These are phyloP conservation scores for Leccinum broughii DNA, from an alignment of 768 basidiomycete genomes.

Conservation along the genomic window DNA sequence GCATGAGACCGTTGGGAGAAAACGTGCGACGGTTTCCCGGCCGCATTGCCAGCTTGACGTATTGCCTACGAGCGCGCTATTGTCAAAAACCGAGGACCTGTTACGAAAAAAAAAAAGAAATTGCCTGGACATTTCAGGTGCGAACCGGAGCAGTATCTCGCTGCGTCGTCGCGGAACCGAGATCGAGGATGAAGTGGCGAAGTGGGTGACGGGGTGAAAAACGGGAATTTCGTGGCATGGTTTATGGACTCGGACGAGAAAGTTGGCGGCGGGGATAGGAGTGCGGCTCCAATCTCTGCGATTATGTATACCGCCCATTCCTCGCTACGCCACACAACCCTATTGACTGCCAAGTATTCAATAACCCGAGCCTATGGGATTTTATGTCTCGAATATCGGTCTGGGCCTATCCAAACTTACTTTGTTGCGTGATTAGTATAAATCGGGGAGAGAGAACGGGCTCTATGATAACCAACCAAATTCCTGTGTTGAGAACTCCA, in stretches of 20 bases:
- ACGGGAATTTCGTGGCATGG: background rate
- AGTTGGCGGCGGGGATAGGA: background rate
- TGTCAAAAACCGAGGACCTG: background rate
- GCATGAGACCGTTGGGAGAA: background rate
- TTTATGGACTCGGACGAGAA: conserved; percentile 1
- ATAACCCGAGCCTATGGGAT: too few species aligned
- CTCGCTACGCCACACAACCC: conserved; percentile 26
- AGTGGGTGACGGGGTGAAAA: background rate
- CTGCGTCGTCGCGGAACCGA: background rate
- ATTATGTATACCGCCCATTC: conserved; percentile 6
- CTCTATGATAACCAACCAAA: background rate
- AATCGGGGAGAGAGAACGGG: background rate
- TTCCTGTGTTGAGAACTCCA: conserved; percentile 1
- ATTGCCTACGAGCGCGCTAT: background rate
- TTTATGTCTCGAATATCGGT: too few species aligned
- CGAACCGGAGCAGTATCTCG: background rate
- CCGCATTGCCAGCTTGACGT: background rate
- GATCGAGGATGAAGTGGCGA: background rate
- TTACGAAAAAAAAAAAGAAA: background rate
- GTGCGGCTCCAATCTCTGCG: background rate
- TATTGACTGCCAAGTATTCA: background rate
- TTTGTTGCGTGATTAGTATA: background rate
- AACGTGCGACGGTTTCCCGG: background rate
- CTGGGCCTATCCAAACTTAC: background rate
- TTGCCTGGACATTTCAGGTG: background rate